Percentiles rank a stretch among this genome's conserved stretches.
Evolutionary conservation across 2,329 filamentous ascomycete species (phyloP).

Genomic region (Nigrospora sphaerica): DNA sequence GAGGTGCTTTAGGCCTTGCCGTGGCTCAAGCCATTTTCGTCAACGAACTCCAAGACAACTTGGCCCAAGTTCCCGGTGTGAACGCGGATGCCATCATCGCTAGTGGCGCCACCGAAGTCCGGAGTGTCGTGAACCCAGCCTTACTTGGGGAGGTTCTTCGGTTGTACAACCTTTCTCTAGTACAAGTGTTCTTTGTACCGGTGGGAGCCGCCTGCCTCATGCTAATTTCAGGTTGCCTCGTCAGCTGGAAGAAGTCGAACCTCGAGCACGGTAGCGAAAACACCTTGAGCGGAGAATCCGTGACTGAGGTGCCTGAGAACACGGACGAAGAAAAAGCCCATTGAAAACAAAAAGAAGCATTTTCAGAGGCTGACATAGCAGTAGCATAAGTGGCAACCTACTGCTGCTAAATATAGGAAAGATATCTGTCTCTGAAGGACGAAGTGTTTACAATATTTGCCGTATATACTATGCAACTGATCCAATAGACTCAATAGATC

Average conservation of each 20-base stretch:
- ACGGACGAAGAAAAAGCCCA: too few relatives aligned
- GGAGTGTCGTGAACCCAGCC: not conserved
- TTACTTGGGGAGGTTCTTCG: not conserved
- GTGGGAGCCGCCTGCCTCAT: not conserved
- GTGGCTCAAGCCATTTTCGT: slow-evolving; percentile 32
- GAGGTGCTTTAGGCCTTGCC: slow-evolving; percentile 31
- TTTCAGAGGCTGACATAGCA: too few relatives aligned
- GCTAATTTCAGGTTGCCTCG: not conserved
- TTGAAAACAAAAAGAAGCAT: too few relatives aligned
- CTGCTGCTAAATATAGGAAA: too few relatives aligned
- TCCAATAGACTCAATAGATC: too few relatives aligned
- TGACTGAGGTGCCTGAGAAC: too few relatives aligned
- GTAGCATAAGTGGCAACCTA: too few relatives aligned
- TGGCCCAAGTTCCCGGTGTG: slow-evolving; percentile 21
- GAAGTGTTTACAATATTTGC: too few relatives aligned
- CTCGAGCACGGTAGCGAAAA: not conserved
- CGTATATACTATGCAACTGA: too few relatives aligned
- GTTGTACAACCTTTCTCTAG: not conserved
- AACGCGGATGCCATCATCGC: slow-evolving; percentile 15
- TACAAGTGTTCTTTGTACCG: not conserved
- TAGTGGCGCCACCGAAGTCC: slow-evolving; percentile 21
- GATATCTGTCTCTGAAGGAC: too few relatives aligned
- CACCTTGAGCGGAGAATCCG: too few relatives aligned
- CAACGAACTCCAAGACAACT: slow-evolving; percentile 24
- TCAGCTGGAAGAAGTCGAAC: not conserved